phyloP scores from a whole-genome alignment of 805 yeast genomes.

The Dipodascus geniculatus region DNA sequence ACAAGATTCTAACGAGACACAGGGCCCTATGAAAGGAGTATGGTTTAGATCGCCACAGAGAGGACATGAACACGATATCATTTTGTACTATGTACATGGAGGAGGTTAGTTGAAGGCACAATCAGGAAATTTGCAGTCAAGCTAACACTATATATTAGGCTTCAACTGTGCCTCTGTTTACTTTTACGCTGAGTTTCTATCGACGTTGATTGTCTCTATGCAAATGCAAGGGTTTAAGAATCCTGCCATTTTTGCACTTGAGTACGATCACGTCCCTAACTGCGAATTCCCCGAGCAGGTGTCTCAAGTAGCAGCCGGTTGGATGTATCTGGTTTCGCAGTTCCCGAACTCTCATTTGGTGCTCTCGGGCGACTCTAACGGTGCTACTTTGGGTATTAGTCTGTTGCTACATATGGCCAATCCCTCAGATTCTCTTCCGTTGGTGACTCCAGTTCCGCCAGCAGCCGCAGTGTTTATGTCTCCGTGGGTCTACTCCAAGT shows the following conservation, averaged over 20 bases:
- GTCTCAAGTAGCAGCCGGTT: slow-evolving; percentile 20
- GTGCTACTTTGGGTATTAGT: slow-evolving; percentile 33
- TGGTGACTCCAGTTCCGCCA: slow-evolving; percentile 17
- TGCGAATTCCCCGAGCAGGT: slow-evolving; percentile 22
- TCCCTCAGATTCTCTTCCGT: slow-evolving; percentile 20
- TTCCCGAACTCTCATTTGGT: slow-evolving; percentile 24
- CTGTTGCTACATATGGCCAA: slow-evolving; percentile 28
- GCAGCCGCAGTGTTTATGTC: slow-evolving; percentile 25
- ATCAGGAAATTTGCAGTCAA: slow-evolving; percentile 2
- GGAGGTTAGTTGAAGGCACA: slow-evolving; percentile 22
- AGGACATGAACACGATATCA: slow-evolving; percentile 27
- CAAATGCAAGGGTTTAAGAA: slow-evolving; percentile 38
- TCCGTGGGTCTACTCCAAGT: slow-evolving; percentile 19
- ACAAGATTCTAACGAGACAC: not conserved
- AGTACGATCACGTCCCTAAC: slow-evolving; percentile 16
- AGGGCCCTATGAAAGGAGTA: slow-evolving; percentile 17
- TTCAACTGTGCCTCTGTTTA: slow-evolving; percentile 27
- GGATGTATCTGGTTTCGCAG: slow-evolving; percentile 21
- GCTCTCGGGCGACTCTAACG: slow-evolving; percentile 37
- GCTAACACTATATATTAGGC: slow-evolving; percentile 9
- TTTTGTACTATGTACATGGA: slow-evolving; percentile 36
- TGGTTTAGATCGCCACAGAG: slow-evolving; percentile 27
- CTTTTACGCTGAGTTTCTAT: slow-evolving; percentile 35
- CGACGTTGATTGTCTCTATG: slow-evolving; percentile 30
- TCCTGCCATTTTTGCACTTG: slow-evolving; percentile 34